Evolutionary conservation across 2,329 filamentous ascomycete species (phyloP).

Genomic region (Epichloe elymi): DNA sequence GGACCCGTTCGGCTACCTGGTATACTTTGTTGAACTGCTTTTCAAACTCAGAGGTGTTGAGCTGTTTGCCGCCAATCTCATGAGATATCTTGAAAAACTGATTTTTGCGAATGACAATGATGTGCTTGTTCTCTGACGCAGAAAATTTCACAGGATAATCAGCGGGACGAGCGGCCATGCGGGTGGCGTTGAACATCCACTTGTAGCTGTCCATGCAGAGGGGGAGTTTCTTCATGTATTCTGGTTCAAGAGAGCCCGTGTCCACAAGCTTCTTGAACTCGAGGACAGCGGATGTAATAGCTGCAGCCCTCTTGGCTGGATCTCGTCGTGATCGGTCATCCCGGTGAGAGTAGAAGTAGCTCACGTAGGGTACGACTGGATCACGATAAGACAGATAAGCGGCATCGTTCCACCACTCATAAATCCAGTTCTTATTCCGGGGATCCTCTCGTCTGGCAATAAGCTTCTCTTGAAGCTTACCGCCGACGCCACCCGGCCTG

Average conservation of each 20-base stretch:
- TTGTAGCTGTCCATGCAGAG: slow-evolving; percentile 98
- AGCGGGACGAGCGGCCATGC: slow-evolving; percentile 67
- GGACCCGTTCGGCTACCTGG: slow-evolving; percentile 54
- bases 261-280: slow-evolving; percentile 96
- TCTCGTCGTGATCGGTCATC: slow-evolving; percentile 82
- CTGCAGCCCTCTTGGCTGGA: slow-evolving; percentile 84
- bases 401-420: slow-evolving; percentile 95
- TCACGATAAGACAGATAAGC: slow-evolving; percentile 91
- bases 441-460: slow-evolving; percentile 67
- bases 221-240: slow-evolving; percentile 96
- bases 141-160: slow-evolving; percentile 78
- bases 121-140: slow-evolving; percentile 65
- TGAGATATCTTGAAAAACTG: slow-evolving; percentile 89
- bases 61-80: slow-evolving; percentile 67
- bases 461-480: slow-evolving; percentile 78
- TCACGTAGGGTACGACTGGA: slow-evolving; percentile 93
- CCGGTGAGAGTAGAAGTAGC: slow-evolving; percentile 97
- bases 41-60: slow-evolving; percentile 83
- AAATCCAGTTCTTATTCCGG: slow-evolving; percentile 81
- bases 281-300: slow-evolving; percentile 70
- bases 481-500: slow-evolving; percentile 70
- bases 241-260: slow-evolving; percentile 69
- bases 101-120: slow-evolving; percentile 86
- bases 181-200: slow-evolving; percentile 96
- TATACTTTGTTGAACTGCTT: slow-evolving; percentile 79